Evolutionary conservation across 495 filamentous ascomycete genomes (phyloP), one percentile per base, ranked within the genome.

Genomic region (Cenococcum geophilum): DNA sequence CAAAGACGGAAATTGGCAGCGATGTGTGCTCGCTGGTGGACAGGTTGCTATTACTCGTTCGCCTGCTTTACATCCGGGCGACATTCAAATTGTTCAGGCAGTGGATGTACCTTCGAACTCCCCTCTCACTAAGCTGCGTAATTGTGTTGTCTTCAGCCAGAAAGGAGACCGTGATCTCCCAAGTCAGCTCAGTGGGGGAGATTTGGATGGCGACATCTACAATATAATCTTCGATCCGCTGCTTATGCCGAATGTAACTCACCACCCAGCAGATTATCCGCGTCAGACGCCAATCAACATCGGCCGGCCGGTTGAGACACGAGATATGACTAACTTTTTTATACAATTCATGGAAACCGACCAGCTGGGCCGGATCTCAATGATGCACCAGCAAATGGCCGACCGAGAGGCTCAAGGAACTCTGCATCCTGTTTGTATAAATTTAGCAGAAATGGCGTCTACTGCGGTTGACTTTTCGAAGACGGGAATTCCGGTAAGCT

Each of bases 381-480:
- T 66, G 0, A 73, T 79, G 10, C 89, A 92, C 62, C 78, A 84
- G 67, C 79, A 87, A 16, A 64, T 89, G 12, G 87, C 85, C 18
- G 83, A 67, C 0, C 64, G 89, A 11, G 87, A 87, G 0, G 89
- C 92, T 70, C 77, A 82, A 60, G 89, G 90, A 0, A 84, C 86
- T 0, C 70, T 74, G 0, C 71, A 88, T 60, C 60, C 64, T 0
- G 75, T 82, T 34, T 92, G 89, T 58, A 71, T 83, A 16, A 73
- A 71, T 12, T 76, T 95, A 1, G 88, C 90, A 3, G 76, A 82
- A 56, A 71, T 93, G 68, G 84, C 86, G 57, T 93, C 89, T 0
- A 85, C 77, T 0, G 89, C 87, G 0, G 90, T 95, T 1, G 89
- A 95, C 70, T 95, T 86, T 64, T 88, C 85, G 1, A 93, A 95